phyloP scores from a whole-genome alignment of 306 rosid species.

The Prunus mongolica region DNA sequence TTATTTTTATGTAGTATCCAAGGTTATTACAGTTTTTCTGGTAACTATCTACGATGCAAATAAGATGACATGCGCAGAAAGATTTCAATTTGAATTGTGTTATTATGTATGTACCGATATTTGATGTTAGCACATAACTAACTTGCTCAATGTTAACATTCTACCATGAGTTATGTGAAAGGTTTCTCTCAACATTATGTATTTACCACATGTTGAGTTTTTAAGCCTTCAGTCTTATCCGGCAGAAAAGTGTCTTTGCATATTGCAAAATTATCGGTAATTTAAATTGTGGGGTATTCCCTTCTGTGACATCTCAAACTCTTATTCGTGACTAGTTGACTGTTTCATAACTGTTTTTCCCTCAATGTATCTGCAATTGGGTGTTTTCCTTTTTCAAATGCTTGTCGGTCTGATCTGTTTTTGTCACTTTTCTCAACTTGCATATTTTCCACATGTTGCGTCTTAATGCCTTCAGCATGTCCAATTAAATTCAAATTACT shows the following conservation, averaged over 20 bases:
- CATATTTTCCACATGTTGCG: not conserved
- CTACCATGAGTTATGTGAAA: not conserved
- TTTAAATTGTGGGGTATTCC: not conserved
- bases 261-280: not conserved
- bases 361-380: not conserved
- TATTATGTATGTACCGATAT: not conserved
- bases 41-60: not conserved
- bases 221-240: too few species aligned
- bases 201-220: too few species aligned
- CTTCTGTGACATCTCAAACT: not conserved
- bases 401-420: not conserved
- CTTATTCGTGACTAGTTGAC: not conserved
- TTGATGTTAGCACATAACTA: not conserved
- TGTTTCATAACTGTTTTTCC: not conserved
- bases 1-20: conserved; percentile 3
- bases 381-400: not conserved
- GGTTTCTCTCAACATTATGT: not conserved
- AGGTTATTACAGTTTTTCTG: conserved; percentile 1
- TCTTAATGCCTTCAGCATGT: not conserved
- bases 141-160: not conserved
- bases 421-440: not conserved
- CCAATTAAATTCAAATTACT: not conserved
- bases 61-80: not conserved
- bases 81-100: not conserved
- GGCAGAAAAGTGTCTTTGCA: not conserved